A percentile compares a stretch with the other conserved stretches of the same genome.
phyloP scores from a whole-genome alignment of 2,329 filamentous ascomycete species.

The Teratosphaeria gauchensis region DNA sequence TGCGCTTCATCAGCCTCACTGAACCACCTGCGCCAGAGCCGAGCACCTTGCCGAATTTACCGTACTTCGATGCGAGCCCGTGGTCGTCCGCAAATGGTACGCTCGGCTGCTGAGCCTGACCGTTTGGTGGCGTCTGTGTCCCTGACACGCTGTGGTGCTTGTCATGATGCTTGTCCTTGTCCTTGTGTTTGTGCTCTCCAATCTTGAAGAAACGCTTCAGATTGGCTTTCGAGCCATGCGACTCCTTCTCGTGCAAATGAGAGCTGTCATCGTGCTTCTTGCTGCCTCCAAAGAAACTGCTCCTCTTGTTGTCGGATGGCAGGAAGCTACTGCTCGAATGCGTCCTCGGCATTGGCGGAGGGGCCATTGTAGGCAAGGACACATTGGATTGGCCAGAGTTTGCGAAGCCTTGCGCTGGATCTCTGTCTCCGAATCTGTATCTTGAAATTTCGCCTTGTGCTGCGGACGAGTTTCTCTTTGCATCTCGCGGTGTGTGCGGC shows the following conservation, averaged over 20 bases:
- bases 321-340: constrained; percentile 4
- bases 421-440: constrained; percentile 73
- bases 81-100: constrained; percentile 93
- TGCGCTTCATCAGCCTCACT: constrained; percentile 86
- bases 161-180: constrained; percentile 47
- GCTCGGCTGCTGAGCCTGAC: constrained; percentile 27
- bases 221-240: constrained; percentile 65
- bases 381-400: constrained; percentile 29
- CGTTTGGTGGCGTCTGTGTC: constrained; percentile 16
- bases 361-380: not conserved
- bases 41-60: constrained; percentile 87
- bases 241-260: constrained; percentile 30
- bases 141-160: constrained; percentile 32
- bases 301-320: constrained; percentile 39
- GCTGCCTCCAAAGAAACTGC: constrained; percentile 44
- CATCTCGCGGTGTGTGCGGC: constrained; percentile 64
- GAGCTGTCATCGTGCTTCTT: constrained; percentile 43
- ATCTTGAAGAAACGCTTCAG: constrained; percentile 94
- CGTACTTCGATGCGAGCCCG: constrained; percentile 81
- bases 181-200: constrained; percentile 53
- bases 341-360: constrained; percentile 34
- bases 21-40: constrained; percentile 92
- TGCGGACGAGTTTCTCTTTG: constrained; percentile 52
- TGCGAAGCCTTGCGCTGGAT: constrained; percentile 47
- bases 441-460: constrained; percentile 46